Evolutionary conservation across 345 rosid genomes (phyloP).

Genomic region (Gossypium arboreum): DNA sequence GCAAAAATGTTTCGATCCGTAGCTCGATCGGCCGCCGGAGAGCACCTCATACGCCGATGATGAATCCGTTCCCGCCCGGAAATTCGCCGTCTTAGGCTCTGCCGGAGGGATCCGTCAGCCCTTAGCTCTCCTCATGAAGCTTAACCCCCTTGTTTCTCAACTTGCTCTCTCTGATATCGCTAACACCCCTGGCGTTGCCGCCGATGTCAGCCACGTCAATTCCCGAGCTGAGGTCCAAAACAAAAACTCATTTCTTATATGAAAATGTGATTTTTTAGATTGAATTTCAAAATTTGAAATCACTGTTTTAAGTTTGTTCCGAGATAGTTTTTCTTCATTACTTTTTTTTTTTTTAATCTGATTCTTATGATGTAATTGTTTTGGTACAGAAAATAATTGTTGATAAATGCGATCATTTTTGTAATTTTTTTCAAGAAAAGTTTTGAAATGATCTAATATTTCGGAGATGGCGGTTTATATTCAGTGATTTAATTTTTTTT

Average conservation of each 20-base stretch:
- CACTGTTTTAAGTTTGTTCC: background rate
- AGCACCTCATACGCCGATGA: constrained; percentile 50
- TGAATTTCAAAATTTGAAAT: background rate
- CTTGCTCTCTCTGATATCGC: constrained; percentile 74
- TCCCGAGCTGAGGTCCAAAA: constrained; percentile 57
- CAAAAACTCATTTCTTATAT: background rate
- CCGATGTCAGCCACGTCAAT: constrained; percentile 76
- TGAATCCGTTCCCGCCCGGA: constrained; percentile 63
- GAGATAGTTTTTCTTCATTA: background rate
- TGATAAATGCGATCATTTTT: no score
- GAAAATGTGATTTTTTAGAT: background rate
- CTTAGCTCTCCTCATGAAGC: constrained; percentile 68
- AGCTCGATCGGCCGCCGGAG: constrained; percentile 34
- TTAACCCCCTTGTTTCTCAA: constrained; percentile 70
- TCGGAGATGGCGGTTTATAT: background rate
- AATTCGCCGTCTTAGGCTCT: constrained; percentile 71
- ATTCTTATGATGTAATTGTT: no score
- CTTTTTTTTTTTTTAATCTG: background rate
- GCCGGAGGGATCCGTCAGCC: constrained; percentile 88
- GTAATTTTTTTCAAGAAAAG: background rate
- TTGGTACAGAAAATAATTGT: no score
- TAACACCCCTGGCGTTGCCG: constrained; percentile 75
- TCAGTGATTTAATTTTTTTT: background rate
- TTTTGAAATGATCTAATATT: background rate
- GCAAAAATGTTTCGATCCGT: constrained; percentile 45